Evolutionary conservation across 108 stramenopile species (phyloP), one percentile per base, ranked within the genome.

Genomic region (Mediolabrus comicus): DNA sequence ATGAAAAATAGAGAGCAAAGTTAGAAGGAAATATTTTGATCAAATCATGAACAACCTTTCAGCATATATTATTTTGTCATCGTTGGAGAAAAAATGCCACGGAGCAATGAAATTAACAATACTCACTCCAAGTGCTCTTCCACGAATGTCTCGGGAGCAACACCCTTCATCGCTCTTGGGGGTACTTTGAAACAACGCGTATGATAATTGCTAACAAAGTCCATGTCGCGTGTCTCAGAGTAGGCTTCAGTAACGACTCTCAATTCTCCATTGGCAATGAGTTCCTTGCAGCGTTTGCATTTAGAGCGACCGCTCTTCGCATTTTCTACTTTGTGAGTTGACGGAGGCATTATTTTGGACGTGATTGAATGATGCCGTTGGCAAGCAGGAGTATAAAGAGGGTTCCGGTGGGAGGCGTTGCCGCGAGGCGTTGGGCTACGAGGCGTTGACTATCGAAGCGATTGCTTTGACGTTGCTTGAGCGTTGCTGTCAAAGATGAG

Each of bases 201-300:
- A 31, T 55, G 53, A 25, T 55, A 29, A 31, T 29, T 33, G 55
- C 55, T 56, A 16, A 13, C 9, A 25, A 56, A 56, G 33, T 56
- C n/a, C 28, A 29, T 29, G 19, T 56, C 55, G 6, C 3, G 22
- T 0, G 3, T 28, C 26, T 56, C 55, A 16, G 32, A 33, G 26
- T 29, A 56, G 0, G 55, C 55, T 3, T 4, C 3, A 4, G 55
- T 31, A n/a, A 56, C 57, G 25, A 88, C 71, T 14, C 86, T 80
- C 26, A 86, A 39, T 1, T 74, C 75, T 32, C 58, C 85, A 61
- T 85, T 86, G 24, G n/a, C 68, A 35, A 90, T 90, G 13, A 54
- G 49, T 65, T 85, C 85, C 64, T 87, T 87, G 79, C 85, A 90
- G 25, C 65, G 69, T 36, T 84, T 84, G 68, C 89, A 90, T 24